Percentiles rank a stretch among this genome's conserved stretches.
These are phyloP conservation scores for Chlorencoelia australis DNA, from an alignment of 2,329 filamentous ascomycete species.

Conservation along the genomic window DNA sequence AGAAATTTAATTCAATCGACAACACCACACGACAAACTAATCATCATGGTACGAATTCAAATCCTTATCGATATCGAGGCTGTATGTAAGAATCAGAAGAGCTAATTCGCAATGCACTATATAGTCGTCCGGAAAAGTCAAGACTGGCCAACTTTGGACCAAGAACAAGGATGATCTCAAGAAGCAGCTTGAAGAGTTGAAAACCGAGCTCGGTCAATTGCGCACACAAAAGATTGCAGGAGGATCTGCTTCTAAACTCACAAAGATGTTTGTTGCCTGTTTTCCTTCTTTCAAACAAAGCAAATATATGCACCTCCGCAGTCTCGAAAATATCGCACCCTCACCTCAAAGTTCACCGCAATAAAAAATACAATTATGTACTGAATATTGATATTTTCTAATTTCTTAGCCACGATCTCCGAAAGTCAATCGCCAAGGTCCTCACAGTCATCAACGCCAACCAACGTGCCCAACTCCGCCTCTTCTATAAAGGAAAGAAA, in stretches of 20 bases:
- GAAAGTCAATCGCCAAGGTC: constrained; percentile 98
- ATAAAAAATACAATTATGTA: too few species aligned
- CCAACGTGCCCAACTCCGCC: constrained; percentile 92
- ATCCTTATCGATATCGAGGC: not conserved
- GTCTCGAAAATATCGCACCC: too few species aligned
- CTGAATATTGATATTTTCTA: too few species aligned
- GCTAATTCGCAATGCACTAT: constrained; percentile 27
- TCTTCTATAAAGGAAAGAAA: constrained; percentile 99
- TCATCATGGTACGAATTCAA: constrained; percentile 7
- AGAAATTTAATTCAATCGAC: too few species aligned
- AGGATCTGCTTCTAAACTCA: constrained; percentile 90
- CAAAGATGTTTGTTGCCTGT: constrained; percentile 72
- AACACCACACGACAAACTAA: constrained; percentile 7
- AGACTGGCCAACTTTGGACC: constrained; percentile 92
- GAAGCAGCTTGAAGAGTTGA: constrained; percentile 90
- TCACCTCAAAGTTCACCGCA: too few species aligned
- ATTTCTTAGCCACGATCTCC: constrained; percentile 75
- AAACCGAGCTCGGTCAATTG: constrained; percentile 91
- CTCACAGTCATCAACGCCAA: constrained; percentile 99
- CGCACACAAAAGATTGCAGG: constrained; percentile 96
- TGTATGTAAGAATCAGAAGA: constrained; percentile 2
- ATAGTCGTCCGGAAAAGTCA: constrained; percentile 63
- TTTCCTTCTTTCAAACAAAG: constrained; percentile 1
- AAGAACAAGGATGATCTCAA: constrained; percentile 99
- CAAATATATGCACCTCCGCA: too few species aligned